These are phyloP conservation scores for Termitomyces sp. DNA, from an alignment of 768 basidiomycete species.

Conservation along the genomic window DNA sequence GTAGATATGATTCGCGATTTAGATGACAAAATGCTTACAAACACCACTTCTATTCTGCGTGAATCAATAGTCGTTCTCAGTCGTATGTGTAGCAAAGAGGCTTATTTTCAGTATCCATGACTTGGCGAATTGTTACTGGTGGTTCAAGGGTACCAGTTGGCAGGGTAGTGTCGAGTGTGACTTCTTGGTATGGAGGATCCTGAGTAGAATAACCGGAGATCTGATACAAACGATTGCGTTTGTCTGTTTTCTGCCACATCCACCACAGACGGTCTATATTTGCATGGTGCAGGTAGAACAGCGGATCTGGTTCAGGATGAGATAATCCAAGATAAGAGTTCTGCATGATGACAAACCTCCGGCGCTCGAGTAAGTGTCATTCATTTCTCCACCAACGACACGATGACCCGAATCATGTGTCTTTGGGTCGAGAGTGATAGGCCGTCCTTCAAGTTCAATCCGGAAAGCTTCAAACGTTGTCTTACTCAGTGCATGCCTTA, in stretches of 20 bases:
- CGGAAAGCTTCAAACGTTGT: conserved; percentile 28
- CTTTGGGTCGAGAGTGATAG: conserved; percentile 19
- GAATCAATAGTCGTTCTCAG: too few species aligned
- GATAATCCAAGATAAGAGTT: neutral
- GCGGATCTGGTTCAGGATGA: conserved; percentile 21
- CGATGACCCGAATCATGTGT: conserved; percentile 31
- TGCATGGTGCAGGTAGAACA: conserved; percentile 35
- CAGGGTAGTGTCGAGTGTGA: conserved; percentile 26
- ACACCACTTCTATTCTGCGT: too few species aligned
- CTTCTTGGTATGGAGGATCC: conserved; percentile 22
- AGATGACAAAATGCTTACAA: too few species aligned
- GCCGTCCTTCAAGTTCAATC: conserved; percentile 29
- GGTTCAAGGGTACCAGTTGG: neutral
- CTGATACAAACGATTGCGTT: conserved; percentile 21
- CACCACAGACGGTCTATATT: conserved; percentile 38
- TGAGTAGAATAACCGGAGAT: conserved; percentile 28
- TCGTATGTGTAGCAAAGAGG: conserved; percentile 2
- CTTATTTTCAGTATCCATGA: conserved; percentile 2
- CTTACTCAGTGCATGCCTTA: conserved; percentile 8
- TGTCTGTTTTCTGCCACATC: conserved; percentile 27
- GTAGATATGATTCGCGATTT: too few species aligned
- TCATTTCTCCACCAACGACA: conserved; percentile 27
- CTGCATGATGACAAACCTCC: conserved; percentile 22
- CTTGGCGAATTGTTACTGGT: neutral
- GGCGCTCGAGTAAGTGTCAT: conserved; percentile 30